Percentiles rank a stretch among this genome's conserved stretches.
phyloP scores from a whole-genome alignment of 768 basidiomycete genomes.

The Lepiota brunneoincarnata region DNA sequence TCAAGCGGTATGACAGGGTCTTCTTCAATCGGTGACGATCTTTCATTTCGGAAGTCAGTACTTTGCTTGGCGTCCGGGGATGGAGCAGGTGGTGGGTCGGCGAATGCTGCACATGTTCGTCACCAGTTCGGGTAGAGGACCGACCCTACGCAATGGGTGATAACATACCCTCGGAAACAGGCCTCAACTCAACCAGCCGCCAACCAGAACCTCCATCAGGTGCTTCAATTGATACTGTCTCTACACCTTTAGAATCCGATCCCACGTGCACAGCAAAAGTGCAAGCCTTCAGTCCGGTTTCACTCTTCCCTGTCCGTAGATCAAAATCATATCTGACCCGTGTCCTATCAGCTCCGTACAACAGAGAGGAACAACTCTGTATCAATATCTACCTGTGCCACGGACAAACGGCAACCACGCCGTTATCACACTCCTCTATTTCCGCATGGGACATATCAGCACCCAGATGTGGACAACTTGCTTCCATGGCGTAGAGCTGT shows the following conservation, averaged over 20 bases:
- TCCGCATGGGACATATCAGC: slow-evolving; percentile 80
- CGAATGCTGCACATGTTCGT: slow-evolving; percentile 45
- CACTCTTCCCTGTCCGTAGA: slow-evolving; percentile 65
- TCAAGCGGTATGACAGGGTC: slow-evolving; percentile 50
- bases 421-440: slow-evolving; percentile 64
- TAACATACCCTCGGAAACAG: slow-evolving; percentile 65
- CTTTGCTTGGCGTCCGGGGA: slow-evolving; percentile 9
- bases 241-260: slow-evolving; percentile 33
- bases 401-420: slow-evolving; percentile 67
- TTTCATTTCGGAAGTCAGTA: slow-evolving; percentile 7
- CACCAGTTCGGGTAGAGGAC: not conserved
- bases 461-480: slow-evolving; percentile 76
- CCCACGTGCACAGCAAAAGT: slow-evolving; percentile 59
- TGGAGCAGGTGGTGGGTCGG: slow-evolving; percentile 54
- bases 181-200: slow-evolving; percentile 64
- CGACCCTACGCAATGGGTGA: not conserved
- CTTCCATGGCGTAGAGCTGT: slow-evolving; percentile 79
- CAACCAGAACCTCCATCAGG: slow-evolving; percentile 54
- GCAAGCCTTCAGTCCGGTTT: slow-evolving; percentile 67
- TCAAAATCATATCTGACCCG: slow-evolving; percentile 68
- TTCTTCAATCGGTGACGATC: slow-evolving; percentile 17
- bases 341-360: not conserved
- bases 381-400: slow-evolving; percentile 58
- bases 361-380: not conserved
- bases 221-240: slow-evolving; percentile 57